These are phyloP conservation scores for Calendula officinalis DNA, from an alignment of 129 eudicot genomes.

Conservation along the genomic window DNA sequence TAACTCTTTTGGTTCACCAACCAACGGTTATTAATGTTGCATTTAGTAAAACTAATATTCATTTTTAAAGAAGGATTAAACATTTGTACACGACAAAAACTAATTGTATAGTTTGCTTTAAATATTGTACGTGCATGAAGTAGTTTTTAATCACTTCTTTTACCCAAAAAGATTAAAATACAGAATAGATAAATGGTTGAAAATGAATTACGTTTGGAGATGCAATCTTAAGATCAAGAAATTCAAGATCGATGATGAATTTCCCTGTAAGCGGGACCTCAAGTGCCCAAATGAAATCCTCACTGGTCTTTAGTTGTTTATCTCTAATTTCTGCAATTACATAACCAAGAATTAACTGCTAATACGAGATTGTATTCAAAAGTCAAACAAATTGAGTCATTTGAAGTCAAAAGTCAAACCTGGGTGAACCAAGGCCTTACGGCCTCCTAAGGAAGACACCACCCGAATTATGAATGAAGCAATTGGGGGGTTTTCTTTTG, in stretches of 20 bases:
- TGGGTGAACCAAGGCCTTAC: constrained; percentile 83
- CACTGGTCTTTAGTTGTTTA: constrained; percentile 72
- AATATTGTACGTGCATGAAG: too few relatives aligned
- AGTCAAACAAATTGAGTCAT: constrained; percentile 6
- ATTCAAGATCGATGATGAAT: constrained; percentile 91
- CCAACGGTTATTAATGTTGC: constrained; percentile 15
- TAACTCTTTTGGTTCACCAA: constrained; percentile 23
- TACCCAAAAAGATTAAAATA: constrained; percentile 7
- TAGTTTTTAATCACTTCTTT: too few relatives aligned
- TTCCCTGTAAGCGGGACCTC: constrained; percentile 80
- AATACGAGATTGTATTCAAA: neutral
- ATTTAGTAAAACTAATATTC: neutral
- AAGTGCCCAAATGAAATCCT: constrained; percentile 86
- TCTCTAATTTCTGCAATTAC: constrained; percentile 70
- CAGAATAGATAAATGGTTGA: neutral
- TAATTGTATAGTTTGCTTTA: too few relatives aligned
- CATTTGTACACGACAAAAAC: too few relatives aligned
- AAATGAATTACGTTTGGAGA: constrained; percentile 51
- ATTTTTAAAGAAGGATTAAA: neutral
- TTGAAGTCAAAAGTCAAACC: constrained; percentile 33
- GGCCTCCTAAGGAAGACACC: constrained; percentile 64
- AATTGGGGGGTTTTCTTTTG: constrained; percentile 79
- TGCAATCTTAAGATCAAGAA: constrained; percentile 78
- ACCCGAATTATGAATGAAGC: constrained; percentile 81
- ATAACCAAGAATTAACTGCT: neutral